These are phyloP conservation scores for Rhizopus delemar DNA, from an alignment of 371 early-diverging fungal genomes.

Conservation along the genomic window DNA sequence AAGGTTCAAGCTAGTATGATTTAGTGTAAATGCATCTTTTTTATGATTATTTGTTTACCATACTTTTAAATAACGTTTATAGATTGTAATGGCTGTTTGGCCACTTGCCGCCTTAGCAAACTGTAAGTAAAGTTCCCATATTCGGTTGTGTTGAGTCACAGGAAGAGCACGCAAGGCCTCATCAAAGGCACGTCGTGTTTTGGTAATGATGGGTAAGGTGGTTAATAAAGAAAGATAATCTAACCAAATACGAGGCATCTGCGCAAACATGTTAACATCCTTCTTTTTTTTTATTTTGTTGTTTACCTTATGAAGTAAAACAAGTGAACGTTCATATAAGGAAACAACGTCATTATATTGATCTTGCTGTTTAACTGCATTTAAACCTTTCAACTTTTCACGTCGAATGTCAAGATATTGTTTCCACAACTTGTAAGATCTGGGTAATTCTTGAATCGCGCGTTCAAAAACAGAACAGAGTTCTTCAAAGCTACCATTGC, in stretches of 20 bases:
- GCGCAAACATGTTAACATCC: constrained; percentile 21
- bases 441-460: constrained; percentile 84
- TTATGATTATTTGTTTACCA: background rate
- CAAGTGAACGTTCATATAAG: constrained; percentile 84
- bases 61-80: constrained; percentile 82
- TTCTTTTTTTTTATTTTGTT: background rate
- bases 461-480: constrained; percentile 82
- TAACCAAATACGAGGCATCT: constrained; percentile 87
- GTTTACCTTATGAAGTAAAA: constrained; percentile 84
- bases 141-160: constrained; percentile 86
- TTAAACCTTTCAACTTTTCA: constrained; percentile 48
- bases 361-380: constrained; percentile 51
- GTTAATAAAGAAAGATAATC: constrained; percentile 74
- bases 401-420: constrained; percentile 78
- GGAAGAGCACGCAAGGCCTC: constrained; percentile 89
- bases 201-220: constrained; percentile 72
- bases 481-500: constrained; percentile 41
- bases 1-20: constrained; percentile 62
- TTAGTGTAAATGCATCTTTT: background rate
- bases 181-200: constrained; percentile 86
- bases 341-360: constrained; percentile 70
- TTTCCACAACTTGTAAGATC: constrained; percentile 96
- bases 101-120: constrained; percentile 84
- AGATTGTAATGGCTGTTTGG: constrained; percentile 79
- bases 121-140: constrained; percentile 87